A percentile compares a stretch with the other conserved stretches of the same genome.
Evolutionary conservation across 495 filamentous ascomycete species (phyloP).

Genomic region (Xylaria sp.): DNA sequence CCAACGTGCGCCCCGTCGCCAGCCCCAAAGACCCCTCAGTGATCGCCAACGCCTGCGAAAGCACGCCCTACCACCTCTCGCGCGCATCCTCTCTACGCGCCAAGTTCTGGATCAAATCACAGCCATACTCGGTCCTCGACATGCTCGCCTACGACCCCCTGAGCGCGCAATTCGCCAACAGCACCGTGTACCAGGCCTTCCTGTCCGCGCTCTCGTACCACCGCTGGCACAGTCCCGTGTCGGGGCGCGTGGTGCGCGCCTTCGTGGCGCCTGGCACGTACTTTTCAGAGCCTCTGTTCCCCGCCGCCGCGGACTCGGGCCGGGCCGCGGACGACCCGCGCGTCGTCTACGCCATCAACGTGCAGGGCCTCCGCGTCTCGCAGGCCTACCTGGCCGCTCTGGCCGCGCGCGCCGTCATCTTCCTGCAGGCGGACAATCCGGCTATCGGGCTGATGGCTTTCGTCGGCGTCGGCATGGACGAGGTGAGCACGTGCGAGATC

Average conservation of each 20-base stretch:
- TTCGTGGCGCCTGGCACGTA: slow-evolving; percentile 70
- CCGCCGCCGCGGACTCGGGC: too few species aligned
- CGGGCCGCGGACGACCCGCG: slow-evolving; percentile 12
- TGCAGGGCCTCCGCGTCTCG: slow-evolving; percentile 44
- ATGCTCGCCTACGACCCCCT: slow-evolving; percentile 66
- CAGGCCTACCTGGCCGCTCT: slow-evolving; percentile 68
- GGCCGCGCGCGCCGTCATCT: slow-evolving; percentile 68
- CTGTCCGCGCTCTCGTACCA: slow-evolving; percentile 71
- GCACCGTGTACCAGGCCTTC: slow-evolving; percentile 73
- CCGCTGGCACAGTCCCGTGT: slow-evolving; percentile 72
- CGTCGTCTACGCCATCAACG: slow-evolving; percentile 39
- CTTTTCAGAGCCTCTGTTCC: slow-evolving; percentile 67
- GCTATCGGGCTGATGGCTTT: slow-evolving; percentile 71
- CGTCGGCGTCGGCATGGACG: slow-evolving; percentile 72
- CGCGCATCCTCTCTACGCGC: slow-evolving; percentile 53
- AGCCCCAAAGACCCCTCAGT: slow-evolving; percentile 59
- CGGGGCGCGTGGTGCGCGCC: slow-evolving; percentile 61
- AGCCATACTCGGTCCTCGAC: slow-evolving; percentile 68
- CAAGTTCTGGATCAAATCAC: slow-evolving; percentile 73
- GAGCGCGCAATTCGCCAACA: slow-evolving; percentile 61
- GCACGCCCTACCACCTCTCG: slow-evolving; percentile 57
- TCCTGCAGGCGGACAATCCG: slow-evolving; percentile 71
- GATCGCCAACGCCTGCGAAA: slow-evolving; percentile 73
- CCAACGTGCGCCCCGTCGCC: slow-evolving; percentile 64
- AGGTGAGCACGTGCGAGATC: slow-evolving; percentile 73